Evolutionary conservation across 441 rosid genomes (phyloP), one percentile per base, ranked within the genome.

Genomic region (Breynia disticha): DNA sequence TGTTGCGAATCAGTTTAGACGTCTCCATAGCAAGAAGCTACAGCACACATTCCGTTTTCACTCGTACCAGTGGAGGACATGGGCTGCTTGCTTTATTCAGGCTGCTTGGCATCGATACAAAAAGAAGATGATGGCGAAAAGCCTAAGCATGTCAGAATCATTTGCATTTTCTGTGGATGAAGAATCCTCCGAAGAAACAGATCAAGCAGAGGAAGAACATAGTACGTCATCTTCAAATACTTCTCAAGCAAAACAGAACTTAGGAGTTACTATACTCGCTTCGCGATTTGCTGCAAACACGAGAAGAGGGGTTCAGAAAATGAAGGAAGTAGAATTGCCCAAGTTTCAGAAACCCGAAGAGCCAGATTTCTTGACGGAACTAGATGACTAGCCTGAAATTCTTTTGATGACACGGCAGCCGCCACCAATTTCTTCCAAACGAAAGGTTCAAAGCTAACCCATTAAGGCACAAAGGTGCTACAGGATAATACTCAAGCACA

Each of bases 1-100:
- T 32, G 98, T 91, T 0, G 94, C 96, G 2, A 91, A 86, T 64
- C 96, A 87, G 50, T 91, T 91, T 58, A 65, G 90, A 45, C 89
- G 87, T 38, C 86, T 91, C 18, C 96, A 88, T 35, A 91, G 95
- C 74, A 91, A 88, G 84, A 88, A 80, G 63, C 84, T 91, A 1
- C 98, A 91, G 48, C 98, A 88, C 55, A 82, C 95, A 0, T 90
- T 90, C 64, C 82, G 90, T 2, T 90, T 83, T 64, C 81, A 87
- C 66, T 90, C 95, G 16, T 69, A 86, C 57, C 91, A 86, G 43
- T 88, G 97, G 95, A 82, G 97, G 78, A 81, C 95, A 21, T 84
- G 97, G 98, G 91, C 75, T 16, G 83, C 97, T 0, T 88, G 98
- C 68, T 91, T 88, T 55, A 76, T 88, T 41, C 98, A 86, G 68